Conservation (phyloP, 768 basidiomycete genomes). For the Boletus fagicola region DNA sequence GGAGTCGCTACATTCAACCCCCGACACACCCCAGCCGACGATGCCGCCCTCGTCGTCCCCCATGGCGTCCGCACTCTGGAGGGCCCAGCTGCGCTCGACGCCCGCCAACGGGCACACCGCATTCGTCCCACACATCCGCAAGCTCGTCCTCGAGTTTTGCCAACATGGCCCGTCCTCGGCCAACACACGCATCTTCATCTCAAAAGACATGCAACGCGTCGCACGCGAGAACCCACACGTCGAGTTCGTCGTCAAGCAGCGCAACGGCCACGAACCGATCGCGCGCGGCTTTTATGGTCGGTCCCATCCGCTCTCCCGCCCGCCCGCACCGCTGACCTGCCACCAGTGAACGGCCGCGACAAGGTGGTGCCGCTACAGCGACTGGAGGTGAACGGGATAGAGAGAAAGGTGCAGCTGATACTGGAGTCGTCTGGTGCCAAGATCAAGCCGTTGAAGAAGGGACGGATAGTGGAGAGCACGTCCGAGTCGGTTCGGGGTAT, state of each 20-base stretch:
- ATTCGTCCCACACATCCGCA: constrained; percentile 77
- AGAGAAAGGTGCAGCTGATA: constrained; percentile 76
- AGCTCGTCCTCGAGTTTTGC: constrained; percentile 88
- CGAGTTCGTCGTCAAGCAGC: constrained; percentile 78
- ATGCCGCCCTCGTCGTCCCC: neutral
- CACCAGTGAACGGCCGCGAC: constrained; percentile 79
- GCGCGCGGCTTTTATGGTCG: constrained; percentile 80
- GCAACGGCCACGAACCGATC: constrained; percentile 74
- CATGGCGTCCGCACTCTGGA: constrained; percentile 42
- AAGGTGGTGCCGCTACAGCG: constrained; percentile 83
- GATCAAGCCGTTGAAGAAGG: constrained; percentile 72
- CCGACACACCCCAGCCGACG: constrained; percentile 21
- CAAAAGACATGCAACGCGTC: constrained; percentile 57
- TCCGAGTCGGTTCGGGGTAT: constrained; percentile 83
- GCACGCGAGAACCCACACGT: constrained; percentile 78
- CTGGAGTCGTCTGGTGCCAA: constrained; percentile 87
- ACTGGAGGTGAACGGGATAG: constrained; percentile 70
- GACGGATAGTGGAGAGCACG: constrained; percentile 67
- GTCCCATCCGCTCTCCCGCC: constrained; percentile 6
- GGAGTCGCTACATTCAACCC: constrained; percentile 24
- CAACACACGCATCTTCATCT: constrained; percentile 67
- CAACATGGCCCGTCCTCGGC: constrained; percentile 77
- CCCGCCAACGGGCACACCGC: constrained; percentile 73
- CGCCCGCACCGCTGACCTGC: constrained; percentile 12
- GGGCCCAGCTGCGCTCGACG: constrained; percentile 50